Base-by-base conservation (phyloP, 2,329 filamentous ascomycete species). In the Zymoseptoria ardabiliae region DNA sequence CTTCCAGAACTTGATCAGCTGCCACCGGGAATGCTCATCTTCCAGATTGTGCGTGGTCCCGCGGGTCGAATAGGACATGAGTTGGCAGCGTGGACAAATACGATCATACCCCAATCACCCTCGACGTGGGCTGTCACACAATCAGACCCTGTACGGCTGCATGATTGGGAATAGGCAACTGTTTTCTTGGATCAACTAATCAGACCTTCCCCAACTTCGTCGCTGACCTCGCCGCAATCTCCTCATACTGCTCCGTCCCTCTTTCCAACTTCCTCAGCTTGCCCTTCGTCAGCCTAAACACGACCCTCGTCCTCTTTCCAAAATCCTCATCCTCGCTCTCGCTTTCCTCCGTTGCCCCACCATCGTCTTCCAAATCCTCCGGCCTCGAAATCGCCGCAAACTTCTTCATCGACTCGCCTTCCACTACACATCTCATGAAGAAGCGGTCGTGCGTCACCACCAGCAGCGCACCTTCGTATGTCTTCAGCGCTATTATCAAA, bases 361-460 rank as follows among this genome's bases (percentile, higher is more conserved):
- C 52, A n/a, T 62, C 58, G 11, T 63, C 64, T 20, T 70, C 69
- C 19, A 66, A 59, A 45, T 72, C 75, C 59, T 59, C 60, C 9
- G 60, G 60, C 35, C 62, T 57, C 10, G 41, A 59, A 17, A 19
- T 23, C n/a, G 50, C 61, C 19, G 64, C 61, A 22, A 66, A 50
- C 11, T 45, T 51, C 35, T 58, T 63, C 35, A 64, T 58, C 7
- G 55, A 58, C 53, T 81, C 73, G 0, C 86, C 86, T 69, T 90
- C 87, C 0, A 94, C 79, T 0, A 88, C 88, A 2, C 85, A 85
- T 52, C 86, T 81, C 75, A 94, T 82, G 67, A 95, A 87, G 80
- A 89, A 95, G 30, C 91, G 80, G 71, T 95, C 90, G 76, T 95
- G 91, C 41, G 85, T 91, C 4, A 94, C 86, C 4, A 94, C 75